phyloP scores from a whole-genome alignment of 352 stramenopile species.

The Globisporangium uncinulatum region DNA sequence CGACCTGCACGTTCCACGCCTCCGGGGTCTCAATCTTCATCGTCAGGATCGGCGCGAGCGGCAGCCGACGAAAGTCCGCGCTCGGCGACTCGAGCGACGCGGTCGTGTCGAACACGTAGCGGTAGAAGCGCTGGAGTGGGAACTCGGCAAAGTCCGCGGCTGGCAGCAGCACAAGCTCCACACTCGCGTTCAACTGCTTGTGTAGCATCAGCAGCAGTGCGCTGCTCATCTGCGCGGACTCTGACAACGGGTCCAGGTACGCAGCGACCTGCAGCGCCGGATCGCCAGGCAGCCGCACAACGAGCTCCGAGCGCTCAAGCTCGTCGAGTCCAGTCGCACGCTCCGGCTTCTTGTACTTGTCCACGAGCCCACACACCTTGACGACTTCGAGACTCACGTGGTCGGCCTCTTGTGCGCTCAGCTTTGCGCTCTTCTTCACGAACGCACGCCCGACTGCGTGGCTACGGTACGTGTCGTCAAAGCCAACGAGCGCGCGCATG shows the following conservation, averaged over 20 bases:
- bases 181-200: slow-evolving; percentile 58
- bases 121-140: slow-evolving; percentile 91
- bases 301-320: slow-evolving; percentile 27
- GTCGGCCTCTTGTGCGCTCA: slow-evolving; percentile 47
- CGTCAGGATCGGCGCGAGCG: slow-evolving; percentile 86
- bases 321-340: slow-evolving; percentile 28
- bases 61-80: slow-evolving; percentile 77
- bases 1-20: slow-evolving; percentile 90
- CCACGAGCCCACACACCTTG: slow-evolving; percentile 73
- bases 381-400: slow-evolving; percentile 62
- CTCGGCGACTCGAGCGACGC: slow-evolving; percentile 26
- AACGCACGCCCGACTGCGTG: slow-evolving; percentile 66
- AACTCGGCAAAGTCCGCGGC: slow-evolving; percentile 76
- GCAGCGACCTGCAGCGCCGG: slow-evolving; percentile 58
- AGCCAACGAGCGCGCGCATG: slow-evolving; percentile 53
- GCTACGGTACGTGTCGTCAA: slow-evolving; percentile 66
- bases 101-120: slow-evolving; percentile 81
- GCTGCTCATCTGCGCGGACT: slow-evolving; percentile 85
- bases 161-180: slow-evolving; percentile 66
- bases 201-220: slow-evolving; percentile 81
- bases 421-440: slow-evolving; percentile 46
- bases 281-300: slow-evolving; percentile 35
- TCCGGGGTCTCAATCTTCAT: slow-evolving; percentile 92
- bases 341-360: slow-evolving; percentile 58
- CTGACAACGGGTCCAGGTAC: slow-evolving; percentile 89